Evolutionary conservation across 768 basidiomycete genomes (phyloP), one percentile per base, ranked within the genome.

Genomic region (Lyophyllum shimeji): DNA sequence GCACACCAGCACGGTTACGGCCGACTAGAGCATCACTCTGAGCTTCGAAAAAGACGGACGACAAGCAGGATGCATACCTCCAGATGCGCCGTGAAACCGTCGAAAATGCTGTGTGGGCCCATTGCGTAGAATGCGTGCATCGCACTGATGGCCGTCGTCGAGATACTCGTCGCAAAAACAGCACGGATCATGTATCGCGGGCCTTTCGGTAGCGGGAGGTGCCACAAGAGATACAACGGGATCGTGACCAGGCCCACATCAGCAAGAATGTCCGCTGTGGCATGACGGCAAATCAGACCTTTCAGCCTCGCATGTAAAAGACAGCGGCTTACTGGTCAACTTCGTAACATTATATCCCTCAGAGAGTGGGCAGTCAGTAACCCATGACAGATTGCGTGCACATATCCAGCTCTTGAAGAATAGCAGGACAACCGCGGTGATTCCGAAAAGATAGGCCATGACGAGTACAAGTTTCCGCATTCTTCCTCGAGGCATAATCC

Each of bases 1-100:
- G 20, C 63, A 62, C 20, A 63, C 42, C 21, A 66, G 47, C 2
- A 64, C 45, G 3, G 61, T 57, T 46, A 63, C 40, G 27, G 63
- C 59, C 7, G 61, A 55, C 63, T 66, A 15, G 39, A 3, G 9
- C 1, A 9, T 24, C 7, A 15, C 23, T 42, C 50, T 21, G 40
- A 23, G 3, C 18, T 33, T 9, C 5, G 27, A 33, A 8, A 20
- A 37, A n/a, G 17, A 31, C n/a, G n/a, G n/a, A 18, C 42, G 12
- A 40, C 33, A 12, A 34, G 3, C 5, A 43, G 31, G 46, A n/a
- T n/a, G n/a, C 51, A 13, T 39, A 65, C 65, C 61, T 64, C 65
- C 29, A 57, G 51, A 31, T 61, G 54, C 4, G 59, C 60, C n/a
- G 61, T 61, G 3, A 50, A 52, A 15, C 51, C 54, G 18, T 61